A percentile compares a stretch with the other conserved stretches of the same genome.
These are phyloP conservation scores for Scheffersomyces segobiensis DNA, from an alignment of 1,139 yeast species.

Conservation along the genomic window DNA sequence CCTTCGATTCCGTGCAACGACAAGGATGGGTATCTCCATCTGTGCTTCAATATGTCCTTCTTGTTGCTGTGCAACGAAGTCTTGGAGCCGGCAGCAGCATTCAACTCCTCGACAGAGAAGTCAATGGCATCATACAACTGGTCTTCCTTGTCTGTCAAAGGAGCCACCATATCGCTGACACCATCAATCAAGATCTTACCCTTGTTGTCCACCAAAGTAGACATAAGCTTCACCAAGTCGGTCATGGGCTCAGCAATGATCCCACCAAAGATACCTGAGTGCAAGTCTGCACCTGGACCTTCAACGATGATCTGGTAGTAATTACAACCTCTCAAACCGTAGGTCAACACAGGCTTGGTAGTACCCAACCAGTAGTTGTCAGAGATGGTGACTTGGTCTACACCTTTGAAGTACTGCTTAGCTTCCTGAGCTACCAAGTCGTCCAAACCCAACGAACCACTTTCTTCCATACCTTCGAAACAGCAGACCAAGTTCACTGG, in stretches of 20 bases:
- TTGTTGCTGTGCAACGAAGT: constrained; percentile 78
- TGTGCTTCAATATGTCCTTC: constrained; percentile 87
- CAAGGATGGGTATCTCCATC: constrained; percentile 98
- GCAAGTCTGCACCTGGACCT: constrained; percentile 97
- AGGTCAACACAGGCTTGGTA: constrained; percentile 91
- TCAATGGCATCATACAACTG: constrained; percentile 81
- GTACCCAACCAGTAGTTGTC: constrained; percentile 99
- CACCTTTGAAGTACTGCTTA: constrained; percentile 72
- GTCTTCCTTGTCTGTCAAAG: constrained; percentile 78
- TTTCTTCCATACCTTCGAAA: constrained; percentile 99
- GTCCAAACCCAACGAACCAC: constrained; percentile 92
- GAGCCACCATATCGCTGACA: constrained; percentile 90
- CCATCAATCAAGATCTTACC: constrained; percentile 91
- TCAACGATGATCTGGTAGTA: constrained; percentile 79
- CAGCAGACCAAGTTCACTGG: constrained; percentile 93
- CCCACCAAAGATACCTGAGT: constrained; percentile 97
- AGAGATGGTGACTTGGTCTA: constrained; percentile 92
- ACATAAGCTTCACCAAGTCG: constrained; percentile 76
- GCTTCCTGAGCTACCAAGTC: constrained; percentile 80
- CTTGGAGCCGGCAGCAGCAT: constrained; percentile 83
- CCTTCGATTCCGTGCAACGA: constrained; percentile 98
- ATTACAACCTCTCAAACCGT: constrained; percentile 95
- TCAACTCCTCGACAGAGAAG: constrained; percentile 79
- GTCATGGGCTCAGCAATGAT: constrained; percentile 97
- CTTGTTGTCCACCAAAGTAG: constrained; percentile 71